Percentiles rank a stretch among this genome's conserved stretches.
Conservation (phyloP, 768 basidiomycete genomes). For the Leucosporidium yakuticum region DNA sequence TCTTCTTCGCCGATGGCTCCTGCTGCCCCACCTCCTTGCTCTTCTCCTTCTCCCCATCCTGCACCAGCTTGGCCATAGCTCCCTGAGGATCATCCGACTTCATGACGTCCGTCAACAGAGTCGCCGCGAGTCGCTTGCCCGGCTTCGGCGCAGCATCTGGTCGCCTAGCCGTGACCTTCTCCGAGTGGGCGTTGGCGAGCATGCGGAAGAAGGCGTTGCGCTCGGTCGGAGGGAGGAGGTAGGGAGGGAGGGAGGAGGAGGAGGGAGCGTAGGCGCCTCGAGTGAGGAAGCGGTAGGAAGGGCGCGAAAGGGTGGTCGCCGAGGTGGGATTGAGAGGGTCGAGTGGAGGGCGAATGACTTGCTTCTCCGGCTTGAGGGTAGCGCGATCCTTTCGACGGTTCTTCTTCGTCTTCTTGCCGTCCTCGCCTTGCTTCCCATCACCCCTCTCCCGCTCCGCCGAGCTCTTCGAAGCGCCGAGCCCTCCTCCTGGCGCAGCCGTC, state of each 20-base stretch:
- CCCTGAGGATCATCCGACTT: not conserved
- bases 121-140: not conserved
- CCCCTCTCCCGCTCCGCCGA: not conserved
- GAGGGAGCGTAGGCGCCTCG: not conserved
- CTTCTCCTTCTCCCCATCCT: not conserved
- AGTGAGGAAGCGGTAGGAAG: constrained; percentile 17
- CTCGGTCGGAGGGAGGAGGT: constrained; percentile 11
- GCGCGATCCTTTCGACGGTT: not conserved
- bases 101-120: not conserved
- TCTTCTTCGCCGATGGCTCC: not conserved
- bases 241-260: not conserved
- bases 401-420: not conserved
- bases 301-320: constrained; percentile 11
- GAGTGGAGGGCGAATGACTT: constrained; percentile 10
- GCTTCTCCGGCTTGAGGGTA: not conserved
- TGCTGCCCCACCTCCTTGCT: not conserved
- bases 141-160: not conserved
- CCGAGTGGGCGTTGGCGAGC: not conserved
- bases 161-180: not conserved
- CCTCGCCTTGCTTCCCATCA: not conserved
- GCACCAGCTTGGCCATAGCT: not conserved
- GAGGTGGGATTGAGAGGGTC: constrained; percentile 12
- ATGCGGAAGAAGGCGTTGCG: not conserved
- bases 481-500: not conserved
- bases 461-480: not conserved